Base-by-base conservation (phyloP, 2,329 filamentous ascomycete species). In the Graphilbum ipis-grandicollis region DNA sequence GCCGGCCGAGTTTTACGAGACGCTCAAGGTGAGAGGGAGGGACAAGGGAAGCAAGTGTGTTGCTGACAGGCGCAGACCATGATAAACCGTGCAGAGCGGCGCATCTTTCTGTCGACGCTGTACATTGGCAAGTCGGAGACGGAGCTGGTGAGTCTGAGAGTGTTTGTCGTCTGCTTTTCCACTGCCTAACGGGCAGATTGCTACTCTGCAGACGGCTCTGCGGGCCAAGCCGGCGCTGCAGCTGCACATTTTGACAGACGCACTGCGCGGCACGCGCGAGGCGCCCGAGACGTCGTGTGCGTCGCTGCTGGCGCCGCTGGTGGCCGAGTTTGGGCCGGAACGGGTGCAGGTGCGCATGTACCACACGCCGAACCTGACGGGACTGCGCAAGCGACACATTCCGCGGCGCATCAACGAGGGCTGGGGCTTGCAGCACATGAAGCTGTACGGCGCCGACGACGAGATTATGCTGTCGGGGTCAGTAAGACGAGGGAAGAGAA, bases 391-490 rank as follows among this genome's bases (percentile, higher is more conserved):
- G 58, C 75, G 76, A 49, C 64, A 81, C 46, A 72, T 96, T 2
- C 90, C 90, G 0, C 82, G 74, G 51, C 70, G 90, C 17, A 88
- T 98, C 53, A 98, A 98, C 47, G 90, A 98, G 58, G 90, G 90
- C 15, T 98, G 90, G 90, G 90, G 90, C 1, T 59, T 98, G 42
- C 90, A 98, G 53, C 90, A 98, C 52, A 98, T 98, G 88, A 98
- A 98, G 65, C 65, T 98, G 1, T 98, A 98, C 48, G 90, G 90
- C 0, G 63, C 93, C 18, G 90, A 98, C 48, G 85, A 98, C 50
- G 85, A 93, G 55, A 79, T 98, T 40, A 88, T 98, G 45, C 72
- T 98, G 48, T 93, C 86, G 8, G 86, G 85, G 72, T 83, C 67
- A 43, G 62, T 15, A n/a, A n/a, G n/a, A n/a, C n/a, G n/a, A n/a